phyloP scores from a whole-genome alignment of 2,329 filamentous ascomycete species.

The Teratosphaeria pseudoeucalypti region DNA sequence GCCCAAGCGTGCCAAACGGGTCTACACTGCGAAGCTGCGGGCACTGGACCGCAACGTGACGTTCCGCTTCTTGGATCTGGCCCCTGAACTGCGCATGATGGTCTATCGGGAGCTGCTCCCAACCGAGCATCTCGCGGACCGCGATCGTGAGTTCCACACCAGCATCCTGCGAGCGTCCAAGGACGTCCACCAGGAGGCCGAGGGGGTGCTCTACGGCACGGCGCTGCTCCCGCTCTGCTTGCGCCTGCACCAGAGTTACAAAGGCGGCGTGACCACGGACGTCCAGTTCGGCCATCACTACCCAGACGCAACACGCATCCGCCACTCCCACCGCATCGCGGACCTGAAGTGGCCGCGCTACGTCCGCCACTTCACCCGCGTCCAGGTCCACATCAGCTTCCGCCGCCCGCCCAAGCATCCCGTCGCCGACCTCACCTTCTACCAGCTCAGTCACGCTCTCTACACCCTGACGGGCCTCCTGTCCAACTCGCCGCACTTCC shows the following conservation, averaged over 20 bases:
- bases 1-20: not conserved
- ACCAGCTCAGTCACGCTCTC: not conserved
- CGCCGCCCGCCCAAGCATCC: not conserved
- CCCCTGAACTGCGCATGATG: conserved; percentile 7
- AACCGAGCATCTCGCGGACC: not conserved
- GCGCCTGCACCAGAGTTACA: not conserved
- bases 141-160: not conserved
- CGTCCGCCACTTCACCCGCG: not conserved
- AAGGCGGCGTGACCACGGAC: not conserved
- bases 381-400: not conserved
- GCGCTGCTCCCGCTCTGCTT: not conserved
- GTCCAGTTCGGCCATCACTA: no score
- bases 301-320: no score
- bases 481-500: not conserved
- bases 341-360: not conserved
- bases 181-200: not conserved
- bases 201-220: not conserved
- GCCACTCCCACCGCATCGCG: not conserved
- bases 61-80: conserved; percentile 7
- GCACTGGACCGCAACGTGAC: not conserved
- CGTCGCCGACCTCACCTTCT: not conserved
- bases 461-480: not conserved
- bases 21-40: not conserved
- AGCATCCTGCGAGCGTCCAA: not conserved
- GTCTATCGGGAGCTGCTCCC: conserved; percentile 5